Base-by-base conservation (phyloP, 2,329 filamentous ascomycete species). In the Colletotrichum truncatum region DNA sequence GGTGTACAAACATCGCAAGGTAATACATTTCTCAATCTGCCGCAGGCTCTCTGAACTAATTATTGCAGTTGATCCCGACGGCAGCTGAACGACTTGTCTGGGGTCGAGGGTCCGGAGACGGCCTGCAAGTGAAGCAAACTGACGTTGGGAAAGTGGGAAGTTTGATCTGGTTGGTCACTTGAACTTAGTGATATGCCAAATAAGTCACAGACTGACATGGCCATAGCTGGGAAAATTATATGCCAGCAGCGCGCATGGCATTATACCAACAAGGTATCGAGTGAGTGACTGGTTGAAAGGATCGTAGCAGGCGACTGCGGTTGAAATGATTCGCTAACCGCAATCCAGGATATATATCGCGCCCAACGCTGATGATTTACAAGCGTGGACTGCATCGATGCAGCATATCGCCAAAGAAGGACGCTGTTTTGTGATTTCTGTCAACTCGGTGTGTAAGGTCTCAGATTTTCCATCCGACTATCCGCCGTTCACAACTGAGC, bases 341-440 rank as follows among this genome's bases (percentile, higher is more conserved):
- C 11, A 10, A 4, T 11, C 6, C 25, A 76, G 75, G 51, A 76
- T 76, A 30, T 76, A 76, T 48, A 63, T 76, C 8, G 74, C 75
- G 3, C 74, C 74, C 4, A 74, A 73, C 23, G 75, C 75, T 6
- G 75, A 76, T 48, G 75, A 76, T 56, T 56, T 76, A 38, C 68
- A 70, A 11, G 63, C 75, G 16, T 81, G 79, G 79, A 73, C 72
- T 11, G 78, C 78, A 8, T 77, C 78, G 3, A 80, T 80, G 77
- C 78, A 80, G 57, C 79, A 81, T 61, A 80, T 81, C 25, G 79
- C 79, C n/a, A 81, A 81, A 64, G 79, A 81, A 63, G 79, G 79
- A 10, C 74, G 79, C 30, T 81, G 78, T 65, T 81, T 81, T 60
- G 78, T 81, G 3, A 76, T 81, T 5, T 78, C 76, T 0, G 76